Evolutionary conservation across 257 asterid species (phyloP).

Genomic region (Linaria vulgaris): DNA sequence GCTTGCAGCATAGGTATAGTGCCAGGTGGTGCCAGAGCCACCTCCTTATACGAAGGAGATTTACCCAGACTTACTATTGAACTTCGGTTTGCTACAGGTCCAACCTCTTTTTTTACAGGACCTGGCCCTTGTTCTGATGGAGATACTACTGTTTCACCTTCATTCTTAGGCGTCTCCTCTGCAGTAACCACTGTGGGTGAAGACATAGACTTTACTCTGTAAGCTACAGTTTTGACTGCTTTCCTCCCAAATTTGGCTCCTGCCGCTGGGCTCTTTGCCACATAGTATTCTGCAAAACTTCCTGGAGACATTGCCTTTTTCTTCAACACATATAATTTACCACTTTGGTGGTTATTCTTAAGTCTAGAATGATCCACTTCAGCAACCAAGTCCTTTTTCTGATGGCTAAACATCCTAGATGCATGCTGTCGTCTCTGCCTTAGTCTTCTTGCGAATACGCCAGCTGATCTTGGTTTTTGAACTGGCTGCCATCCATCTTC

Average conservation of each 20-base stretch:
- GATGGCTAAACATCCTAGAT: conserved; percentile 58
- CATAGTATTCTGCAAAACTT: conserved; percentile 72
- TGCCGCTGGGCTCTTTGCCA: conserved; percentile 63
- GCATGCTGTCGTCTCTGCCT: conserved; percentile 75
- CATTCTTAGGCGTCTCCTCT: conserved; percentile 41
- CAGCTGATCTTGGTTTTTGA: conserved; percentile 81
- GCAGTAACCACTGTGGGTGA: conserved; percentile 50
- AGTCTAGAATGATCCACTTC: conserved; percentile 57
- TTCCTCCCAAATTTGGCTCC: conserved; percentile 72
- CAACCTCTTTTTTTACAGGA: conserved; percentile 49
- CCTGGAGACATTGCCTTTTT: conserved; percentile 63
- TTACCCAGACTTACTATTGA: conserved; percentile 79
- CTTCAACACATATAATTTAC: conserved; percentile 66
- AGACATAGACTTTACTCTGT: conserved; percentile 78
- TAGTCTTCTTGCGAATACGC: conserved; percentile 59
- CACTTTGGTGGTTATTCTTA: conserved; percentile 60
- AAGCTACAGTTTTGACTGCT: conserved; percentile 70
- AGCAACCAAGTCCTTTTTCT: conserved; percentile 64
- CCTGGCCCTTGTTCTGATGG: conserved; percentile 45
- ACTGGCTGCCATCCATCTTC: conserved; percentile 99
- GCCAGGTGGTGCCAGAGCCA: conserved; percentile 97
- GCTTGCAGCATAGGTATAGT: conserved; percentile 72
- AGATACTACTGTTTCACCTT: conserved; percentile 44
- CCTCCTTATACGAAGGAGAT: conserved; percentile 97
- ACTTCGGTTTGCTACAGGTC: conserved; percentile 54